Evolutionary conservation across 2,329 filamentous ascomycete genomes (phyloP), one percentile per base, ranked within the genome.

Genomic region (Nemania bipapillata): DNA sequence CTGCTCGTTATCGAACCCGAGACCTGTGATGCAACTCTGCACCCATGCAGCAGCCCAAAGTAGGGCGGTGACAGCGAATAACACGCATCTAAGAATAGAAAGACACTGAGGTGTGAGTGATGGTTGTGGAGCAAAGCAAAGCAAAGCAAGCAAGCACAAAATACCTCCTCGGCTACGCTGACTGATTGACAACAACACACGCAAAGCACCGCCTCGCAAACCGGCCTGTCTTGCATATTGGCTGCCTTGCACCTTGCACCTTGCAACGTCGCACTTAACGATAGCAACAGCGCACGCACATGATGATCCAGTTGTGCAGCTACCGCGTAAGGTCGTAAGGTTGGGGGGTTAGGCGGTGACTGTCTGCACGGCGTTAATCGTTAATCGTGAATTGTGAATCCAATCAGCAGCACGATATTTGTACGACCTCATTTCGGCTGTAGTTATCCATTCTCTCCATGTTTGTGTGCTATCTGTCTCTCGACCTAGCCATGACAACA

Each of bases 171-270:
- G 59, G 58, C 20, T 47, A 45, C 61, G 64, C 58, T 58, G 30
- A 35, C 45, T 35, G 62, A 40, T 62, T 58, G 57, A 57, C 58
- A 42, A 32, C 61, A 61, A 55, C 59, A 66, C 59, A 69, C 56
- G 65, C 57, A 47, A 42, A 65, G 30, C 35, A 42, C 65, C 45
- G 65, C 68, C 65, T 68, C 60, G 60, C 59, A 62, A 62, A 49
- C 56, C 37, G 61, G 50, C 17, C 32, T 55, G 58, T 20, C 37
- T 26, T 55, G 61, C 61, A 62, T 65, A 45, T 60, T n/a, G 42
- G 61, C 58, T 62, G 65, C 61, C 65, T 66, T 63, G 30, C 30
- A 30, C 61, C 65, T 66, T 63, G 30, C 30, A 30, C 37, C 42
- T 59, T 62, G 62, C 54, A 62, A 70, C 50, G 61, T 60, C 55